Base-by-base conservation (phyloP, 768 basidiomycete species). In the Naganishia friedmannii region DNA sequence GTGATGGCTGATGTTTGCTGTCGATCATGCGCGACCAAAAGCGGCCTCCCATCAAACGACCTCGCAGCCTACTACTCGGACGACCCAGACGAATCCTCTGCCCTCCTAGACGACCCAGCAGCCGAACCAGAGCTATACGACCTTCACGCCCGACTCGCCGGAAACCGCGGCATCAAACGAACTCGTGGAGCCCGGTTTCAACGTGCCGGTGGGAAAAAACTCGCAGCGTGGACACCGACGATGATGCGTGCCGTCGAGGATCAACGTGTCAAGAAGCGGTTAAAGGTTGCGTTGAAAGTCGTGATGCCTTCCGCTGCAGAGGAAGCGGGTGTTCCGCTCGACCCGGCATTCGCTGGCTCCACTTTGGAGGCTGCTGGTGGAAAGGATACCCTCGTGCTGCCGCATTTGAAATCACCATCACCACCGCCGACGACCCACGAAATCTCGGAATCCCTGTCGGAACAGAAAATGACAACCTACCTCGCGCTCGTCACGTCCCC, bases 91-190 rank as follows among this genome's bases (percentile, higher is more conserved):
- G 42, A 42, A 42, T 42, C 66, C 29, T 53, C 54, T 2, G 26
- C 26, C 26, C 54, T 28, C 31, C 7, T n/a, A 29, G 54, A 56
- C 37, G 66, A 67, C 26, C 34, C 19, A 7, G 39, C 23, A 58
- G 48, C n/a, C 58, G 26, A 42, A 42, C 42, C 42, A 42, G 42
- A 42, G 42, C 42, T 42, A 26, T 26, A 53, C 48, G 34, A 26
- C 29, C 29, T 48, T 21, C 42, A 39, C 31, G 34, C 48, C 60
- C 48, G 28, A 10, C 57, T 48, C 45, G 56, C 34, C 32, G 74
- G 74, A 53, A 82, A 82, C 55, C 74, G 76, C 12, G 77, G 78
- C 12, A 75, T 74, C 70, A 82, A 82, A 71, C 73, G 75, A 23
- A 65, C 74, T 21, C 71, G 65, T 12, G 68, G 73, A n/a, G 73